Conservation (phyloP, 2,329 filamentous ascomycete species). For the Hansfordia pulvinata region DNA sequence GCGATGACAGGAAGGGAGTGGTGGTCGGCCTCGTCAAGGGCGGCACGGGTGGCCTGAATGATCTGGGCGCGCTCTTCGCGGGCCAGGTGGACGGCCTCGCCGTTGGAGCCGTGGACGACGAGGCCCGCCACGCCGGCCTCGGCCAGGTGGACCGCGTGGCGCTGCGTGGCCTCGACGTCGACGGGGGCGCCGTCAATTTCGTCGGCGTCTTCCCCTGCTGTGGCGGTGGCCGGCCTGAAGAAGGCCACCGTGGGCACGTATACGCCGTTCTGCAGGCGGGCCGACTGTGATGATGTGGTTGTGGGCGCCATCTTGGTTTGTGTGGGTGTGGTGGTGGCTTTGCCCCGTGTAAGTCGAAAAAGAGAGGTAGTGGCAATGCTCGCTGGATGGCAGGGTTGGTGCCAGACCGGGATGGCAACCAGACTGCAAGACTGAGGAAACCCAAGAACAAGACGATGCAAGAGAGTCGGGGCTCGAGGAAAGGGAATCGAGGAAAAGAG, state of each 20-base stretch:
- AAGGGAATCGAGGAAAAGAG: no score
- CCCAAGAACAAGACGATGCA: no score
- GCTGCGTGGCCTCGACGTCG: slow-evolving; percentile 34
- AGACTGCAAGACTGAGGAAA: no score
- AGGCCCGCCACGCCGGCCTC: slow-evolving; percentile 51
- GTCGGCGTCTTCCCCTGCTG: no score
- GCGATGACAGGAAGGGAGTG: slow-evolving; percentile 48
- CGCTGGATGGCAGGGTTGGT: no score
- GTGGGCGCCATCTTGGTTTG: slow-evolving; percentile 7
- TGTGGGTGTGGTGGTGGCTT: neutral
- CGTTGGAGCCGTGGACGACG: slow-evolving; percentile 59
- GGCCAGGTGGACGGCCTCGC: slow-evolving; percentile 58
- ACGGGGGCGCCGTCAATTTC: slow-evolving; percentile 40
- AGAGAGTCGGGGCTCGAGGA: no score
- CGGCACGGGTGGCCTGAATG: slow-evolving; percentile 45
- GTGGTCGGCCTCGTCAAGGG: slow-evolving; percentile 43
- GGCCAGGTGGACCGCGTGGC: slow-evolving; percentile 44
- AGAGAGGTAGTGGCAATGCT: no score
- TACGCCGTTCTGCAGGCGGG: slow-evolving; percentile 25
- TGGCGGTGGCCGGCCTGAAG: no score
- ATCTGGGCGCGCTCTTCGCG: slow-evolving; percentile 50
- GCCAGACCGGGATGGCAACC: no score
- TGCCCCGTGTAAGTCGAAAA: no score
- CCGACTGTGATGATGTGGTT: slow-evolving; percentile 4
- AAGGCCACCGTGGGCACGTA: slow-evolving; percentile 53